Conservation (phyloP, 179 eudicot species). For the Drosera spatulata region DNA sequence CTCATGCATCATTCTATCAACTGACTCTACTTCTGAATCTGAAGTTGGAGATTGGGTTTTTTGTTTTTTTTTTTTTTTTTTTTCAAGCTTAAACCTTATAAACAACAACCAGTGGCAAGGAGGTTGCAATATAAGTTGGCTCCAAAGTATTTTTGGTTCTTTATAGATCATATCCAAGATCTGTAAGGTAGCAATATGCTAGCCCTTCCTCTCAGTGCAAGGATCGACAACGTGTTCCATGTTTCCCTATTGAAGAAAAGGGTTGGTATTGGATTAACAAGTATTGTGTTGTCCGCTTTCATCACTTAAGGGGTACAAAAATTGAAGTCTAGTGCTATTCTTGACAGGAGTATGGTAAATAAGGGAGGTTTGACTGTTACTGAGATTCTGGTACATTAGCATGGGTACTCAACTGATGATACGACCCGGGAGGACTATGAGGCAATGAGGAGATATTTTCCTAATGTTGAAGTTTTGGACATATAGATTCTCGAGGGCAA, state of each 20-base stretch:
- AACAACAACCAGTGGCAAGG: neutral
- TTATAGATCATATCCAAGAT: neutral
- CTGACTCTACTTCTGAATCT: too few relatives aligned
- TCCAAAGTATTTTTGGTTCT: neutral
- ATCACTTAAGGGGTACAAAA: neutral
- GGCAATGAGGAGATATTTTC: neutral
- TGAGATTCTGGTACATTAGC: neutral
- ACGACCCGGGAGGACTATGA: neutral
- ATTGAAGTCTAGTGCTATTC: neutral
- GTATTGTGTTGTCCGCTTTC: neutral
- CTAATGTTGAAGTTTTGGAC: too few relatives aligned
- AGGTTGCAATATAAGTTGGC: neutral
- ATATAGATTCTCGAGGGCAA: too few relatives aligned
- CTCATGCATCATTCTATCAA: too few relatives aligned
- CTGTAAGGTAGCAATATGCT: neutral
- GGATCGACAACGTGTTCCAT: neutral
- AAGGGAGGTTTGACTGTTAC: neutral
- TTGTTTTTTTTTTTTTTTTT: too few relatives aligned
- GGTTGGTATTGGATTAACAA: neutral
- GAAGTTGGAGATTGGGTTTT: neutral
- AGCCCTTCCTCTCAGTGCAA: neutral
- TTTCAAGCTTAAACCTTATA: constrained; percentile 1
- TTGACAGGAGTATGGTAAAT: neutral
- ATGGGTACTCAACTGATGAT: neutral
- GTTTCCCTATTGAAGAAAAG: neutral